These are phyloP conservation scores for Serendipita sp. DNA, from an alignment of 768 basidiomycete genomes.

Conservation along the genomic window DNA sequence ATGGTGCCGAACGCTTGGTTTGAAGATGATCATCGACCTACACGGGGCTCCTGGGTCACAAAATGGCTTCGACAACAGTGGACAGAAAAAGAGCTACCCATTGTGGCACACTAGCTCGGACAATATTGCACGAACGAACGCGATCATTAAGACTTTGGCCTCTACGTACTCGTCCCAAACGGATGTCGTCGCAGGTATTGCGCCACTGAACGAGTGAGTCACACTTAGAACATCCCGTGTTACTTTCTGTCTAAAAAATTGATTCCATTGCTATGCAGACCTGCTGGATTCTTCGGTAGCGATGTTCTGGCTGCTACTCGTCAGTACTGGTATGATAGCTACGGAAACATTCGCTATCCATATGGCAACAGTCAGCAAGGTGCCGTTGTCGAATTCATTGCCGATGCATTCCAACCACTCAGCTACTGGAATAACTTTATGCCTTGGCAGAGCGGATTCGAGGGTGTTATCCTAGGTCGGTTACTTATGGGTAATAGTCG, in stretches of 20 bases:
- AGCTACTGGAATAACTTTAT: slow-evolving; percentile 54
- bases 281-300: slow-evolving; percentile 46
- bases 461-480: slow-evolving; percentile 43
- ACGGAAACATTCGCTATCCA: slow-evolving; percentile 23
- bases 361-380: slow-evolving; percentile 28
- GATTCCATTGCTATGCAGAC: slow-evolving; percentile 26
- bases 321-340: slow-evolving; percentile 40
- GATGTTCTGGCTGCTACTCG: slow-evolving; percentile 32
- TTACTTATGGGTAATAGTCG: not conserved
- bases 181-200: slow-evolving; percentile 48
- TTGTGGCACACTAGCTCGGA: slow-evolving; percentile 51
- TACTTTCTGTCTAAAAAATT: not conserved
- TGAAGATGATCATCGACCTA: slow-evolving; percentile 74
- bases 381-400: slow-evolving; percentile 49
- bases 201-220: slow-evolving; percentile 61
- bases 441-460: slow-evolving; percentile 11
- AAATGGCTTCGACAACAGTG: slow-evolving; percentile 67
- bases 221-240: not conserved
- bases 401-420: slow-evolving; percentile 67
- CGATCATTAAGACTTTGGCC: slow-evolving; percentile 40
- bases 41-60: slow-evolving; percentile 69
- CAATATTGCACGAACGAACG: slow-evolving; percentile 52
- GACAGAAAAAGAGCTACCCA: slow-evolving; percentile 38
- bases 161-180: slow-evolving; percentile 38
- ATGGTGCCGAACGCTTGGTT: slow-evolving; percentile 53